Percentiles rank a stretch among this genome's conserved stretches.
Evolutionary conservation across 1,139 yeast species (phyloP).

Genomic region (Blastobotrys capitulatus): DNA sequence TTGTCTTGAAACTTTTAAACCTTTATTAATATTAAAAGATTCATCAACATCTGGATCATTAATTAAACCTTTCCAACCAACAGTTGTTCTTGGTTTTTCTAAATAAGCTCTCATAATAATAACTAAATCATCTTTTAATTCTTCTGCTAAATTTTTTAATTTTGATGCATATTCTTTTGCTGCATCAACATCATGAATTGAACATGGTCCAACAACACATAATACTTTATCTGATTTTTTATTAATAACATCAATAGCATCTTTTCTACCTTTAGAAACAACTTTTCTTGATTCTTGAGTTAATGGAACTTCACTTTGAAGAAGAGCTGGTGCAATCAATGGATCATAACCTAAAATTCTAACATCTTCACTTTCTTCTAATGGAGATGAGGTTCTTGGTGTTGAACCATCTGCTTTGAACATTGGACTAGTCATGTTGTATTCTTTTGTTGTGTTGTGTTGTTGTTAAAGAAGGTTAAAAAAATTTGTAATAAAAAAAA

Average conservation of each 20-base stretch:
- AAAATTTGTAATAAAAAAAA: neutral
- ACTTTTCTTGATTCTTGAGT: conserved; percentile 54
- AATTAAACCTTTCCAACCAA: conserved; percentile 98
- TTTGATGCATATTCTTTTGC: conserved; percentile 83
- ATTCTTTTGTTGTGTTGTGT: neutral
- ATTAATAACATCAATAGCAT: conserved; percentile 62
- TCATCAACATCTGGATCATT: conserved; percentile 95
- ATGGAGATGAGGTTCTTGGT: conserved; percentile 29
- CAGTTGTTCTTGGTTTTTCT: conserved; percentile 98
- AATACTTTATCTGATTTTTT: conserved; percentile 76
- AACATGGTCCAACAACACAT: conserved; percentile 91
- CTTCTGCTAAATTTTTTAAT: conserved; percentile 60
- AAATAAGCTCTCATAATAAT: conserved; percentile 95
- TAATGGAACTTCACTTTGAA: conserved; percentile 75
- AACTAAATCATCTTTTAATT: conserved; percentile 67
- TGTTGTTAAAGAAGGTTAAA: neutral
- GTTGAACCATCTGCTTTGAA: conserved; percentile 37
- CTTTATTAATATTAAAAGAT: conserved; percentile 91
- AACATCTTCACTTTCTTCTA: conserved; percentile 76
- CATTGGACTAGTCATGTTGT: conserved; percentile 33
- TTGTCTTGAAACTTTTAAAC: conserved; percentile 80
- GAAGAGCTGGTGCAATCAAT: conserved; percentile 77
- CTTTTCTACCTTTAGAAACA: conserved; percentile 72
- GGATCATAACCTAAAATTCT: conserved; percentile 91
- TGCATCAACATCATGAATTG: conserved; percentile 85